Percentiles rank a stretch among this genome's conserved stretches.
Conservation (phyloP, 352 stramenopile genomes). For the Phytophthora palmivora region DNA sequence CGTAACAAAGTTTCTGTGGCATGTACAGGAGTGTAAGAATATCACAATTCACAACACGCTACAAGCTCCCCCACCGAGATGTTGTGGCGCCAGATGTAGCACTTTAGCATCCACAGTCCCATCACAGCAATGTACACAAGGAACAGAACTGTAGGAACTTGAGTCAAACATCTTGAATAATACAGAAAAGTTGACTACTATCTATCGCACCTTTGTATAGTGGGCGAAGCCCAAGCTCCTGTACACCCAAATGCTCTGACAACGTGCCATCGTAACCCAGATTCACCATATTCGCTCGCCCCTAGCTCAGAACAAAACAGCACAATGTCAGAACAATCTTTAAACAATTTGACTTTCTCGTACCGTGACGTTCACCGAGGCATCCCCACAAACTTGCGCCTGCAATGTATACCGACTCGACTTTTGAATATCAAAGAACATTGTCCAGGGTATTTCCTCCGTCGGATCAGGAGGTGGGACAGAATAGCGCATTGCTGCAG, state of each 20-base stretch:
- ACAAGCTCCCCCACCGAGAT: constrained; percentile 40
- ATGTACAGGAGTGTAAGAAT: background rate
- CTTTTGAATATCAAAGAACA: constrained; percentile 49
- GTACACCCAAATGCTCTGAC: constrained; percentile 68
- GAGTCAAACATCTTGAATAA: no score
- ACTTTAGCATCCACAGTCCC: constrained; percentile 59
- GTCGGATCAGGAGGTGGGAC: constrained; percentile 27
- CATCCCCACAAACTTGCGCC: constrained; percentile 59
- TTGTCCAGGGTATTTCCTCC: constrained; percentile 18
- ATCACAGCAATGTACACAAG: constrained; percentile 49
- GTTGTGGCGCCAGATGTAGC: constrained; percentile 45
- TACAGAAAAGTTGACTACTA: no score
- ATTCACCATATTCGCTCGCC: constrained; percentile 61
- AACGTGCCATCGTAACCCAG: constrained; percentile 53
- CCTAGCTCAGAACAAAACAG: constrained; percentile 24
- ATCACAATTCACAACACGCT: background rate
- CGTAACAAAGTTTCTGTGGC: constrained; percentile 55
- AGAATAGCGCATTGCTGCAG: constrained; percentile 53
- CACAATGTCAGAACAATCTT: background rate
- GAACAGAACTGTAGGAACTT: constrained; percentile 43
- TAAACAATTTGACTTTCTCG: background rate
- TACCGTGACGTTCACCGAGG: constrained; percentile 59
- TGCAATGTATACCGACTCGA: constrained; percentile 70
- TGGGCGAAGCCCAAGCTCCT: constrained; percentile 64
- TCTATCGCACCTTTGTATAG: constrained; percentile 55